phyloP scores from a whole-genome alignment of 345 rosid genomes.

The Aethionema arabicum region DNA sequence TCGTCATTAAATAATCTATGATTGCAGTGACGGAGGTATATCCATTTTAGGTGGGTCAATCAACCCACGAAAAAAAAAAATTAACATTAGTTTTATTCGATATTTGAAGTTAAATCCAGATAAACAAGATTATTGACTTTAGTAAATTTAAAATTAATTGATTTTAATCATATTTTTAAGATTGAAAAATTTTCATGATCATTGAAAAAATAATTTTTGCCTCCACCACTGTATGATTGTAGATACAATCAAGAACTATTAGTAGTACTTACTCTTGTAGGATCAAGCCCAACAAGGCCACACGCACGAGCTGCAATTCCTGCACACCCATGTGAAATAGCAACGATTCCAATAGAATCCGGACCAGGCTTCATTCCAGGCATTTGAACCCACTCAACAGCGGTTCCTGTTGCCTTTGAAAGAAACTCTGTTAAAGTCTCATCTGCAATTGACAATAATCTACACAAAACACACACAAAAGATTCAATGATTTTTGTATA shows the following conservation, averaged over 20 bases:
- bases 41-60: too few species aligned
- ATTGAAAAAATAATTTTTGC: too few species aligned
- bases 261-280: constrained; percentile 91
- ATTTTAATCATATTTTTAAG: too few species aligned
- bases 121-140: too few species aligned
- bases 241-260: constrained; percentile 17
- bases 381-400: constrained; percentile 99
- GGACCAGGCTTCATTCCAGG: constrained; percentile 99
- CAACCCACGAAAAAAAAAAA: too few species aligned
- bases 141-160: too few species aligned
- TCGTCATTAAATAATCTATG: constrained; percentile 1
- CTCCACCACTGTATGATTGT: too few species aligned
- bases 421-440: constrained; percentile 99
- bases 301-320: constrained; percentile 99
- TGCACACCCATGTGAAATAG: constrained; percentile 97
- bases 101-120: too few species aligned
- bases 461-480: constrained; percentile 15
- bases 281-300: constrained; percentile 97
- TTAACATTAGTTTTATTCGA: too few species aligned
- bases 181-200: too few species aligned
- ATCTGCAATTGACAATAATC: constrained; percentile 93
- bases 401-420: constrained; percentile 99
- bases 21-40: too few species aligned
- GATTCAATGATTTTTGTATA: neutral
- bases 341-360: constrained; percentile 99